A percentile compares a stretch with the other conserved stretches of the same genome.
Evolutionary conservation across 805 yeast species (phyloP).

Genomic region (Metschnikowia peoriensis): DNA sequence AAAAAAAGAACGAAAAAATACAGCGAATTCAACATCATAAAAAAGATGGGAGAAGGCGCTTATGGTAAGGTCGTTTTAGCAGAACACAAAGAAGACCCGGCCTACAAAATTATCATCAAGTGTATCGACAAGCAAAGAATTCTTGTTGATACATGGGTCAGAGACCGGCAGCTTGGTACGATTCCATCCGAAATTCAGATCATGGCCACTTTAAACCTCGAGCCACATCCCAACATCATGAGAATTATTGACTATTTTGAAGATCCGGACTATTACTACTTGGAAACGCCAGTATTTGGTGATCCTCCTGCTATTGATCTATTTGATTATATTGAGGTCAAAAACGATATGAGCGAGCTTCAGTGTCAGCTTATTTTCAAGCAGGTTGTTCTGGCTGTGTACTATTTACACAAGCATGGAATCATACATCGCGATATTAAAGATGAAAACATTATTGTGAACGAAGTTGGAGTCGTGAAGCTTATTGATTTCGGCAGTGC

Average conservation of each 20-base stretch:
- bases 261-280: conserved; percentile 82
- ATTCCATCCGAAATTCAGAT: conserved; percentile 96
- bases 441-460: conserved; percentile 91
- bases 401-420: conserved; percentile 80
- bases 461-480: conserved; percentile 74
- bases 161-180: conserved; percentile 88
- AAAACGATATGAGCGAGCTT: conserved; percentile 72
- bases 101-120: conserved; percentile 74
- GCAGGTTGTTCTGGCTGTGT: conserved; percentile 76
- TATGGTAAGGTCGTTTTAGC: conserved; percentile 91
- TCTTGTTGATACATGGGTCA: conserved; percentile 95
- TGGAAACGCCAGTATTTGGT: conserved; percentile 91
- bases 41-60: conserved; percentile 93
- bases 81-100: conserved; percentile 58
- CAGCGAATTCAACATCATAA: conserved; percentile 65
- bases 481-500: conserved; percentile 95
- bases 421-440: conserved; percentile 93
- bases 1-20: conserved; percentile 69
- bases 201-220: conserved; percentile 72
- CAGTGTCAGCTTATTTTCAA: conserved; percentile 77
- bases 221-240: conserved; percentile 87
- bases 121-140: conserved; percentile 90
- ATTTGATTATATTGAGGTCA: conserved; percentile 87
- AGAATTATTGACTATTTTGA: conserved; percentile 88
- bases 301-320: conserved; percentile 86